A percentile compares a stretch with the other conserved stretches of the same genome.
phyloP scores from a whole-genome alignment of 2,329 filamentous ascomycete species.

The Niveomyces coronatus region DNA sequence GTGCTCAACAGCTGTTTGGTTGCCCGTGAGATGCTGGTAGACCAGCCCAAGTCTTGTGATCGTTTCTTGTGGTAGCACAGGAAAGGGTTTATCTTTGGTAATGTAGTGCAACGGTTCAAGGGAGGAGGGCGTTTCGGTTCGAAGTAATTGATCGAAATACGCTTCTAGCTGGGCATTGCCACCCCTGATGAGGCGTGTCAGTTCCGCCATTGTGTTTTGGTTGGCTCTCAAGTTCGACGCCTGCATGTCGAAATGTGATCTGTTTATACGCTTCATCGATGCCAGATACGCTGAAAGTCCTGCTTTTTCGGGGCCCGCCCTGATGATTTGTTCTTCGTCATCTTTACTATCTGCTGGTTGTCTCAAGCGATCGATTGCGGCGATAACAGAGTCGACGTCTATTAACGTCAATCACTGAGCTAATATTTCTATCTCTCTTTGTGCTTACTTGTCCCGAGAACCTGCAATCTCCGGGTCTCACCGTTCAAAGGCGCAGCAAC shows the following conservation, averaged over 20 bases:
- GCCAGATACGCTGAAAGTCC: constrained; percentile 78
- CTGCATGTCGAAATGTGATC: constrained; percentile 74
- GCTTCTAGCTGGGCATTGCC: constrained; percentile 78
- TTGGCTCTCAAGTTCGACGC: constrained; percentile 87
- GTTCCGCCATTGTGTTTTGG: constrained; percentile 75
- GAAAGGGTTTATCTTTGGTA: constrained; percentile 81
- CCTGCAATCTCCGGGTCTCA: constrained; percentile 82
- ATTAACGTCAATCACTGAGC: constrained; percentile 12
- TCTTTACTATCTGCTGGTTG: constrained; percentile 90
- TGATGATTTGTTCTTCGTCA: constrained; percentile 84
- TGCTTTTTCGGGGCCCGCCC: constrained; percentile 71
- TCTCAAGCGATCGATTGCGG: constrained; percentile 78
- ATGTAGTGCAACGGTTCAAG: constrained; percentile 88
- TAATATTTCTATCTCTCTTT: neutral
- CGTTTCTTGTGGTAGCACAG: constrained; percentile 65
- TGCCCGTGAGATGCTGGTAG: constrained; percentile 62
- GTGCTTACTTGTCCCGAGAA: constrained; percentile 64
- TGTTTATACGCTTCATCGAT: constrained; percentile 80
- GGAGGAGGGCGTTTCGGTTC: constrained; percentile 63
- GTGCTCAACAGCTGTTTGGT: constrained; percentile 39
- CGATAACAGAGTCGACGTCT: constrained; percentile 80
- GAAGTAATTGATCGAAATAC: constrained; percentile 68
- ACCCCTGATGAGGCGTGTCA: constrained; percentile 64
- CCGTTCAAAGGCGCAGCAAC: constrained; percentile 87
- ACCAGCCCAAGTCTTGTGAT: constrained; percentile 69